Base-by-base conservation (phyloP, 352 stramenopile species). In the Globisporangium spinosum region DNA sequence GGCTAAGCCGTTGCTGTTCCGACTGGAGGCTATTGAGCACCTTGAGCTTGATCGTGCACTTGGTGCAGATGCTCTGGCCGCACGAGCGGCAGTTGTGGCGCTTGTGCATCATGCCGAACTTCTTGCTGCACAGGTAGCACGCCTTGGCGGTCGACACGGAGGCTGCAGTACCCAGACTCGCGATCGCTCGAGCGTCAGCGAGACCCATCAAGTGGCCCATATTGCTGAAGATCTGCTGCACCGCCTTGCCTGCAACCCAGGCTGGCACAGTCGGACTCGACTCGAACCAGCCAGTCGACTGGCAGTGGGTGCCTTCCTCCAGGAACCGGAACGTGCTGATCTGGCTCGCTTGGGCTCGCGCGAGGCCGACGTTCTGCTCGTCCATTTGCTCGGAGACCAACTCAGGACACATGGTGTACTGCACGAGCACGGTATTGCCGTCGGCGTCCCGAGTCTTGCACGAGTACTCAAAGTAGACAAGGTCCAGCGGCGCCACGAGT, bases 401-500 rank as follows among this genome's bases (percentile, higher is more conserved):
- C 63, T 62, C 43, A 22, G 55, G 63, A 34, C 54, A 49, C 54
- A 58, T 49, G 20, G n/a, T 49, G 64, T 69, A 69, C 56, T 69
- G 64, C n/a, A 69, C 64, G 34, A 83, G 17, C 38, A 82, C 75
- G 7, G 43, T 63, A 17, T 73, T 70, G 29, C 77, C 77, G 43
- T 78, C 58, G 17, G 58, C 61, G 58, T 85, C 77, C 1, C 65
- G 25, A 12, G 55, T 72, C 25, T 65, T 74, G 54, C 77, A 75
- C 55, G 77, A 69, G 69, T 71, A 74, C 60, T 80, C 76, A 57
- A 85, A 77, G 67, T 75, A 87, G 10, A 87, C 27, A 27, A 74
- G 76, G 34, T 82, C 75, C 29, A 70, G 72, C 25, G 76, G 71
- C 15, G 76, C 69, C 40, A 77, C 66, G 43, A 81, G 29, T 25